Base-by-base conservation (phyloP, 2,329 filamentous ascomycete species). In the Fusarium sp. region DNA sequence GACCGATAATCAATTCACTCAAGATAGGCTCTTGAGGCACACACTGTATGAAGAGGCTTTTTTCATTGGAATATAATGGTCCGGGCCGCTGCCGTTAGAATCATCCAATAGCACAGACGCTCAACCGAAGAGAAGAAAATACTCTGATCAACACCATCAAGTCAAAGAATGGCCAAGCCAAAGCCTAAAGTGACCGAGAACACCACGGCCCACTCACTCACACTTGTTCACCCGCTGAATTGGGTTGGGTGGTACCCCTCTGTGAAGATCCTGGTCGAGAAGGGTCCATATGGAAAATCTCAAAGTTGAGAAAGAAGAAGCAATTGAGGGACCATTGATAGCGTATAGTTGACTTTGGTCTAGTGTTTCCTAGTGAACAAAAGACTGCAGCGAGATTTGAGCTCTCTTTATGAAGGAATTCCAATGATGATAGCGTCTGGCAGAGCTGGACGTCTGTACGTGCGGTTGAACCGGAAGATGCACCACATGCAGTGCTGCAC, bases 161-260 rank as follows among this genome's bases (percentile, higher is more conserved):
- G 44, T 42, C 51, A 55, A 39, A 42, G 35, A 39, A 47, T 41
- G 54, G 39, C 45, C 51, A 67, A 59, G 54, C 18, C 63, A 45
- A 61, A 67, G 39, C 38, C 64, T 66, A 60, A 54, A 66, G 41
- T 54, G 52, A 49, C 45, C 56, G 55, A 74, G 61, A 72, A 55
- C 48, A 58, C 59, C 33, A 55, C 48, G 72, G 57, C 61, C 66
- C 68, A 60, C 49, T 69, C 42, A 36, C 31, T 49, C 42, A 64
- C 57, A 61, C 69, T 48, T 39, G 45, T 70, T 60, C 75, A 67
- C 65, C 75, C 62, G 39, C 70, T 69, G 51, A 60, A 60, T 65
- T 67, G 64, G 64, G 63, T 45, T 54, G 47, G 17, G 26, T 28
- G 31, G 41, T 56, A 39, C 66, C 62, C 48, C 48, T 70, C 57